These are phyloP conservation scores for Malassezia brasiliensis DNA, from an alignment of 1,284 basidiomycete genomes.

Conservation along the genomic window DNA sequence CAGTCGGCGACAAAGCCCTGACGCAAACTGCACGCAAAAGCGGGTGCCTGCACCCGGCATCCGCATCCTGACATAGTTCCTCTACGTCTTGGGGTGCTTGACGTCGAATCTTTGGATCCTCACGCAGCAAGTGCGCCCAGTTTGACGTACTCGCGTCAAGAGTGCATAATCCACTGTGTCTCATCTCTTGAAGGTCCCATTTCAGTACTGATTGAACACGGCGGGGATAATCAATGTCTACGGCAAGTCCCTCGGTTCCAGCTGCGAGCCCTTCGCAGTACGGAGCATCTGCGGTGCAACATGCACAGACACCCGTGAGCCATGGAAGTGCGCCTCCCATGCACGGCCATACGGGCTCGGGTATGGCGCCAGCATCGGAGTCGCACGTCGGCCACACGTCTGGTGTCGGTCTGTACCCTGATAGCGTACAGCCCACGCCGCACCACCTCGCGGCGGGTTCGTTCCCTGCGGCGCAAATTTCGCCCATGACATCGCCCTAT, in stretches of 20 bases:
- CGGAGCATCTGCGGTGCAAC: conserved; percentile 8
- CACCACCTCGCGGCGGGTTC: conserved; percentile 15
- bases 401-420: conserved; percentile 11
- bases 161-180: background rate
- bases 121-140: background rate
- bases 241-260: conserved; percentile 17
- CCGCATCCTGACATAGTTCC: conserved; percentile 6
- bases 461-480: conserved; percentile 13
- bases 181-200: no score
- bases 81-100: background rate
- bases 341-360: conserved; percentile 12
- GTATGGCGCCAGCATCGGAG: conserved; percentile 5
- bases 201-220: background rate
- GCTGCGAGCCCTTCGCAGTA: conserved; percentile 9
- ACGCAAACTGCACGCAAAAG: conserved; percentile 15
- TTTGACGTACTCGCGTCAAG: background rate
- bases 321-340: conserved; percentile 6
- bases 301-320: background rate
- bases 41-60: conserved; percentile 11
- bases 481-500: conserved; percentile 17
- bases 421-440: conserved; percentile 4
- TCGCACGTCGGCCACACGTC: conserved; percentile 9
- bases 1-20: background rate
- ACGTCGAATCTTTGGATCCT: background rate
- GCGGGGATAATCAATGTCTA: conserved; percentile 8